Evolutionary conservation across 2,329 filamentous ascomycete species (phyloP).

Genomic region (Bimuria novae-zelandiae): DNA sequence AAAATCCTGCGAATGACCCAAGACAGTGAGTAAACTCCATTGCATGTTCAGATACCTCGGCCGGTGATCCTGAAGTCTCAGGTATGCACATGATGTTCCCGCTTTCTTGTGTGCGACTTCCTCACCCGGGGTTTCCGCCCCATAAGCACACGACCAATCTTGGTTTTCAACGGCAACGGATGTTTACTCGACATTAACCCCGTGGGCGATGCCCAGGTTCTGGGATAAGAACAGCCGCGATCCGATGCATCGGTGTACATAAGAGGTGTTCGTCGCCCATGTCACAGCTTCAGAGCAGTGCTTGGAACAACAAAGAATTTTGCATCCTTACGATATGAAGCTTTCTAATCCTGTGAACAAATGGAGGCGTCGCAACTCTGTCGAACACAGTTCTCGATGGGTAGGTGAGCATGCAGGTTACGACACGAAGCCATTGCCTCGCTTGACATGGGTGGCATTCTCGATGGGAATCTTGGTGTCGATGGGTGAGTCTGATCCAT

Average conservation of each 20-base stretch:
- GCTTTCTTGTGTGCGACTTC: neutral
- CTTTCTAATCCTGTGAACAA: conserved; percentile 20
- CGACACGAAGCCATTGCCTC: conserved; percentile 27
- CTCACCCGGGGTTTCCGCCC: neutral
- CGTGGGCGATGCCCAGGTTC: neutral
- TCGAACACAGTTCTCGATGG: conserved; percentile 19
- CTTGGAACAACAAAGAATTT: neutral
- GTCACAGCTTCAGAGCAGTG: neutral
- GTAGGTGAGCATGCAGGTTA: conserved; percentile 28
- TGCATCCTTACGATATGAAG: conserved; percentile 20
- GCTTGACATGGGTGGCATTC: conserved; percentile 24
- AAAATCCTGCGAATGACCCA: too few relatives aligned
- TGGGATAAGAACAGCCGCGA: neutral
- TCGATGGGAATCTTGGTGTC: conserved; percentile 37
- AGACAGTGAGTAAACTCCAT: too few relatives aligned
- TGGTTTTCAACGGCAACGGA: neutral
- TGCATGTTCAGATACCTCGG: neutral
- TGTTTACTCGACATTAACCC: neutral
- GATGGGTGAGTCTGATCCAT: conserved; percentile 23
- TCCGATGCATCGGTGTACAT: neutral
- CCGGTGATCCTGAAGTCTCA: neutral
- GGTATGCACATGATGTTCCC: neutral
- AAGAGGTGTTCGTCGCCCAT: neutral
- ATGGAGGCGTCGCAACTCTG: conserved; percentile 21
- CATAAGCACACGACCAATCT: neutral